Conservation (phyloP, 2,329 filamentous ascomycete species). For the Rhynchosporium agropyri region DNA sequence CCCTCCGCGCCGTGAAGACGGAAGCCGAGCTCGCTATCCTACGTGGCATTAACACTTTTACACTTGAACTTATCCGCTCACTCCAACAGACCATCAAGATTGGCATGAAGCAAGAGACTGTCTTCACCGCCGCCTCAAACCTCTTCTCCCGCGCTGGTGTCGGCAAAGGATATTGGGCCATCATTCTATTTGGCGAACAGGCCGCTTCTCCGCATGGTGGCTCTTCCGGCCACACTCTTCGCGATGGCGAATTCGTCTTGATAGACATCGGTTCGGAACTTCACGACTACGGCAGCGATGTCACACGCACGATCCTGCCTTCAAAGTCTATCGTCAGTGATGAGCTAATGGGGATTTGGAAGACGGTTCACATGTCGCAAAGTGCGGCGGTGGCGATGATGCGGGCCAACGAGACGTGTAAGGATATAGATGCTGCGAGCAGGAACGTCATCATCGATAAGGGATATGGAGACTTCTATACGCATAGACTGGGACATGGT, state of each 20-base stretch:
- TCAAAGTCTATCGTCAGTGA: conserved; percentile 26
- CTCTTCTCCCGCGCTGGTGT: conserved; percentile 53
- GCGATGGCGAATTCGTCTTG: conserved; percentile 57
- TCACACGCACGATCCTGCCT: conserved; percentile 58
- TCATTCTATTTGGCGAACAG: conserved; percentile 59
- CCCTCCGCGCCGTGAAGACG: conserved; percentile 60
- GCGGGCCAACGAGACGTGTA: conserved; percentile 55
- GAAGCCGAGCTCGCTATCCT: conserved; percentile 58
- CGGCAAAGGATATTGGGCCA: conserved; percentile 61
- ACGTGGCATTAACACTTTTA: conserved; percentile 63
- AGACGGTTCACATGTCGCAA: conserved; percentile 61
- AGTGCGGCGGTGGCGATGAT: conserved; percentile 55
- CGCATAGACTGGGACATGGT: conserved; percentile 63
- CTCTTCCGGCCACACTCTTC: conserved; percentile 50
- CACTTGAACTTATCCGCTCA: conserved; percentile 59
- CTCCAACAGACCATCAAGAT: conserved; percentile 56
- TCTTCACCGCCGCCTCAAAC: conserved; percentile 55
- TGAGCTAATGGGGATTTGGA: conserved; percentile 55
- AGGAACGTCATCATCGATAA: conserved; percentile 51
- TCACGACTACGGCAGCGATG: conserved; percentile 63
- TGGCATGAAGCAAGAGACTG: conserved; percentile 59
- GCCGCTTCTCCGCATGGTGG: conserved; percentile 46
- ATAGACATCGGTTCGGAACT: conserved; percentile 63
- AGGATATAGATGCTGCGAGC: conserved; percentile 61
- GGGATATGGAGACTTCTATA: conserved; percentile 59